Base-by-base conservation (phyloP, 257 asterid species). In the Solanum etuberosum region DNA sequence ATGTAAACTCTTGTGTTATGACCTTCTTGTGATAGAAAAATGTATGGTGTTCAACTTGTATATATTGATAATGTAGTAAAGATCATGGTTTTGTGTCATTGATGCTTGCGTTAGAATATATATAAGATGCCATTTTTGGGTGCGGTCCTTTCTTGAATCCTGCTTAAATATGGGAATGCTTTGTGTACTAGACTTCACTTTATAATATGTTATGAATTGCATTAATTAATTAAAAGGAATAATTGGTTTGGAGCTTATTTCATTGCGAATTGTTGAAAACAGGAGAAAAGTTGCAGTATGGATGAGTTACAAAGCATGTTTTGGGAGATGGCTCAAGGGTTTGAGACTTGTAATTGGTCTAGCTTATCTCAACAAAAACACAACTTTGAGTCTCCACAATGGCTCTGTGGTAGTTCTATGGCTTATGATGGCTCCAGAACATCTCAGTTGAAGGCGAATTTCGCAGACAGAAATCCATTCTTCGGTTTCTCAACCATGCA, bases 281-380 rank as follows among this genome's bases (percentile, higher is more conserved):
- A 97, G 99, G 91, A 88, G 0, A 94, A 91, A 89, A 91, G 21
- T 51, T 92, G 90, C 87, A 94, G 93, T 67, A 18, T 91, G 85
- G 91, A 91, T 81, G 98, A 97, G 77, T 88, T 97, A 8, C 98
- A 93, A 63, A 83, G 83, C 77, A 93, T 95, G 98, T 94, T 95
- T 57, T 92, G 93, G 93, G 97, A 95, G 68, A 93, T 97, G 98
- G 93, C 95, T 12, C 87, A 87, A 87, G 95, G 93, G 38, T 96
- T 93, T 27, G 90, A 90, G 29, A 67, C 90, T 29, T 85, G 92
- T 3, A 86, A 90, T 1, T 90, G 91, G 93, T 29, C 83, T 63
- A 61, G 7, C 15, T 42, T 40, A n/a, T 37, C 88, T 59, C 87
- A 88, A 83, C 91, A 89, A 20, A 13, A 88, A 10, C 87, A 89